A percentile compares a stretch with the other conserved stretches of the same genome.
phyloP scores from a whole-genome alignment of 192 early-diverging fungal species.

The Phlyctochytrium bullatum region DNA sequence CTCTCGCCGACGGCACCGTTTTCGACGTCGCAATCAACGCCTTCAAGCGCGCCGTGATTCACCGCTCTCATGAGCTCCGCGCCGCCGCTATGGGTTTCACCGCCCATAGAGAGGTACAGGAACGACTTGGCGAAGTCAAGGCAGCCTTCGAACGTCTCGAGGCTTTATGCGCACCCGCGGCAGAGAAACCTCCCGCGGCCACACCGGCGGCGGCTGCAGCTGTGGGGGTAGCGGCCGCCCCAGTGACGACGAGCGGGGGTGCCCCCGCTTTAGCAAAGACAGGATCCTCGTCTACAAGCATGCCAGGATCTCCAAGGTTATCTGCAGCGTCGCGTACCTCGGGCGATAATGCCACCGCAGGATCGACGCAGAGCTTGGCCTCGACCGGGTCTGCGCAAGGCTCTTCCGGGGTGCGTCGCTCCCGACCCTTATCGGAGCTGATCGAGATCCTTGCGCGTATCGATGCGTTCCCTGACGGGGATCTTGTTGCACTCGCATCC shows the following conservation, averaged over 20 bases:
- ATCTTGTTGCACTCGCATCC: background rate
- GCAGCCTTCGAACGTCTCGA: conserved; percentile 26
- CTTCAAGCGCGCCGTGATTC: conserved; percentile 29
- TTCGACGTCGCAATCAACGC: conserved; percentile 32
- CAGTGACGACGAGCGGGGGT: background rate
- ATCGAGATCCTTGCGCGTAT: conserved; percentile 24
- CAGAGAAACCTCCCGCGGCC: conserved; percentile 8
- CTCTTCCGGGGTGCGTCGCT: background rate
- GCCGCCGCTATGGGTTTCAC: conserved; percentile 23
- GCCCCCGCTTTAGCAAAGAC: background rate
- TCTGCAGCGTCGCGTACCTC: background rate
- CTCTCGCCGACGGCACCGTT: conserved; percentile 26
- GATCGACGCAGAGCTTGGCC: background rate
- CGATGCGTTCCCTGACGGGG: conserved; percentile 20
- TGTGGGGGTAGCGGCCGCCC: background rate
- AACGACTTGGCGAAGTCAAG: conserved; percentile 14
- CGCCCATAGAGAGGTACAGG: conserved; percentile 26
- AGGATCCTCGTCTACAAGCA: background rate
- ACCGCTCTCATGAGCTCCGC: conserved; percentile 24
- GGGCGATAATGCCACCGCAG: background rate
- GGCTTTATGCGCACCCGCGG: conserved; percentile 25
- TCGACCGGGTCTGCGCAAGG: background rate
- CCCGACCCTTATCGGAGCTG: conserved; percentile 17
- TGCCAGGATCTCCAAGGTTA: background rate
- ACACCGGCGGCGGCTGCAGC: background rate